Conservation (phyloP, 306 rosid genomes). For the Elaeagnus macrophylla region DNA sequence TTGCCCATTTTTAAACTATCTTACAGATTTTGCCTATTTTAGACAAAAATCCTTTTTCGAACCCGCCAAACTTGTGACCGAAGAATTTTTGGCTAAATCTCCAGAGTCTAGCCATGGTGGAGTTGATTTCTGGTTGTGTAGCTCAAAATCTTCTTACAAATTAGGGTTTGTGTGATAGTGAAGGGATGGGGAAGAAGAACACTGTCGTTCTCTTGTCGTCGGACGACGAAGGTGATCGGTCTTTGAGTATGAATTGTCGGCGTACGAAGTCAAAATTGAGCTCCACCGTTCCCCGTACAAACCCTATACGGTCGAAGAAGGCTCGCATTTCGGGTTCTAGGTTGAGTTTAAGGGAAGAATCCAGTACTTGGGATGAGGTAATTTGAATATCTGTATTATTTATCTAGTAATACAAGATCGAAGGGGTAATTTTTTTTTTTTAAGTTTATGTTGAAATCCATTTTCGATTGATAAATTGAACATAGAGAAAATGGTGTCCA, state of each 20-base stretch:
- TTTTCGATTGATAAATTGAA: too few species aligned
- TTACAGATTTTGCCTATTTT: too few species aligned
- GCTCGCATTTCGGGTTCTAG: slow-evolving; percentile 45
- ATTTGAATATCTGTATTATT: not conserved
- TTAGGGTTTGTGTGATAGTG: not conserved
- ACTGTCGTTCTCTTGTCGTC: slow-evolving; percentile 49
- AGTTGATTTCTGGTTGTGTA: too few species aligned
- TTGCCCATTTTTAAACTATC: too few species aligned
- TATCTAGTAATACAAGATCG: not conserved
- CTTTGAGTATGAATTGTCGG: slow-evolving; percentile 25
- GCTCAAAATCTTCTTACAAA: not conserved
- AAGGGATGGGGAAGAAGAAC: slow-evolving; percentile 56
- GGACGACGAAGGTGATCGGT: slow-evolving; percentile 39
- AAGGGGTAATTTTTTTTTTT: not conserved
- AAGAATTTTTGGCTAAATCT: too few species aligned
- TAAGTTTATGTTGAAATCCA: not conserved
- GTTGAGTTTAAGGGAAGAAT: slow-evolving; percentile 22
- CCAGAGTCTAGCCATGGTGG: too few species aligned
- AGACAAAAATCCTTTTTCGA: too few species aligned
- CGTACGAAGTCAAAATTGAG: slow-evolving; percentile 27
- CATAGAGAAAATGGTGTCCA: too few species aligned
- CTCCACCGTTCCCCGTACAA: slow-evolving; percentile 29
- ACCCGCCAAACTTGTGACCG: too few species aligned
- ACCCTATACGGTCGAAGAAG: slow-evolving; percentile 47
- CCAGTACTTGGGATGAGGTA: slow-evolving; percentile 50